phyloP scores from a whole-genome alignment of 2,329 filamentous ascomycete species.

The Cordyceps javanica region DNA sequence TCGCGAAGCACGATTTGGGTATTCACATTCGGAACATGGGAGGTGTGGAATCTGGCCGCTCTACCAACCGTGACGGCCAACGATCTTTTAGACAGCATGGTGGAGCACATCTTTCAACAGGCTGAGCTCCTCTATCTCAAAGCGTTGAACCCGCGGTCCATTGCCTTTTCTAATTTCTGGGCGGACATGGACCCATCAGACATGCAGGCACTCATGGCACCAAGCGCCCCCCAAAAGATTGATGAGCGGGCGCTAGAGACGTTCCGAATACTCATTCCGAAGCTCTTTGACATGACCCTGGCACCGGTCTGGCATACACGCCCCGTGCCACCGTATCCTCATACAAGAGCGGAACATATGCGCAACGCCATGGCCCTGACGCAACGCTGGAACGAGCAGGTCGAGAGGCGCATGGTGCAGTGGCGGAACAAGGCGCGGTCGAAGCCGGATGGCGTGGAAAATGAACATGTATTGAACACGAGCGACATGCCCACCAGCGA shows the following conservation, averaged over 20 bases:
- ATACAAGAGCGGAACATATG: conserved; percentile 44
- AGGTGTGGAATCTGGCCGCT: conserved; percentile 46
- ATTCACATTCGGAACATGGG: conserved; percentile 49
- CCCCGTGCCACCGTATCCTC: conserved; percentile 35
- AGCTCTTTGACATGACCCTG: conserved; percentile 47
- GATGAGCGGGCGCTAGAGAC: conserved; percentile 28
- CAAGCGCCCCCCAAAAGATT: conserved; percentile 18
- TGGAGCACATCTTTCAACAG: conserved; percentile 36
- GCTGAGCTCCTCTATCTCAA: conserved; percentile 42
- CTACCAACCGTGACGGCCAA: conserved; percentile 36
- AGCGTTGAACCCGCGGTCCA: conserved; percentile 33
- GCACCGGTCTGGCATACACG: conserved; percentile 47
- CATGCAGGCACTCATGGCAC: conserved; percentile 22
- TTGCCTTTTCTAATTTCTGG: conserved; percentile 41
- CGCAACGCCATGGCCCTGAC: conserved; percentile 49
- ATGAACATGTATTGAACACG: conserved; percentile 17
- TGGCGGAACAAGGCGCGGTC: conserved; percentile 39
- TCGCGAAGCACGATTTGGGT: conserved; percentile 47
- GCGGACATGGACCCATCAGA: conserved; percentile 23
- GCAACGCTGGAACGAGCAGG: conserved; percentile 40
- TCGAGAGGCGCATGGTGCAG: conserved; percentile 33
- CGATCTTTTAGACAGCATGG: conserved; percentile 29
- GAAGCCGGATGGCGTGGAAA: conserved; percentile 32
- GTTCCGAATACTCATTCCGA: conserved; percentile 47
- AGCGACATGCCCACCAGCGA: background rate